Conservation (phyloP, 2,329 filamentous ascomycete genomes). For the Metarhizium guizhouense region DNA sequence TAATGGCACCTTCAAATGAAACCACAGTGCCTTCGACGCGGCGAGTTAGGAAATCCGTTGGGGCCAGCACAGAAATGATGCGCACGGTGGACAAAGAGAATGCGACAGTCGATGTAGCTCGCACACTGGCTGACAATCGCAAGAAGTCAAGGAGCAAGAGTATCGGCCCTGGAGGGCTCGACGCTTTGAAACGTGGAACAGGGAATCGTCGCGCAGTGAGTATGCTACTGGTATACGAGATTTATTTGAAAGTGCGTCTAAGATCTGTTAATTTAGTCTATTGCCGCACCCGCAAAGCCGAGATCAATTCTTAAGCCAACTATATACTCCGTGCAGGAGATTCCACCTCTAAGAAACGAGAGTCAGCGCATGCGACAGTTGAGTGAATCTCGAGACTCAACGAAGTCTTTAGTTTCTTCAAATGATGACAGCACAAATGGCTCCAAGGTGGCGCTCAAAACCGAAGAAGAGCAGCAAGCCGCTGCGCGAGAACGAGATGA, state of each 20-base stretch:
- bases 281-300: constrained; percentile 43
- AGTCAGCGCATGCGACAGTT: neutral
- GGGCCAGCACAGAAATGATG: constrained; percentile 41
- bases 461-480: constrained; percentile 62
- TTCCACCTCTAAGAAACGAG: constrained; percentile 51
- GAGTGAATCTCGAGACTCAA: constrained; percentile 4
- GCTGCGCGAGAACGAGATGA: constrained; percentile 63
- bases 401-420: constrained; percentile 8
- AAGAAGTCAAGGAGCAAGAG: constrained; percentile 88
- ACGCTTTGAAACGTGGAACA: constrained; percentile 64
- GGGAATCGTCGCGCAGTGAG: constrained; percentile 75
- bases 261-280: constrained; percentile 32
- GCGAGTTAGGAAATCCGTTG: constrained; percentile 64
- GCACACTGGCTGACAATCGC: constrained; percentile 40
- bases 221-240: neutral
- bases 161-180: constrained; percentile 83
- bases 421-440: constrained; percentile 18
- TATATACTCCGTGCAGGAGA: constrained; percentile 56
- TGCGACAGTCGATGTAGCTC: constrained; percentile 56
- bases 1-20: constrained; percentile 25
- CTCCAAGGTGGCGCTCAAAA: constrained; percentile 55
- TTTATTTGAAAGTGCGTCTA: neutral
- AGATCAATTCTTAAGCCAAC: constrained; percentile 77
- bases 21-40: constrained; percentile 47
- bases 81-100: constrained; percentile 67